phyloP scores from a whole-genome alignment of 139 green algal genomes.

The Chlamydomonas incerta region DNA sequence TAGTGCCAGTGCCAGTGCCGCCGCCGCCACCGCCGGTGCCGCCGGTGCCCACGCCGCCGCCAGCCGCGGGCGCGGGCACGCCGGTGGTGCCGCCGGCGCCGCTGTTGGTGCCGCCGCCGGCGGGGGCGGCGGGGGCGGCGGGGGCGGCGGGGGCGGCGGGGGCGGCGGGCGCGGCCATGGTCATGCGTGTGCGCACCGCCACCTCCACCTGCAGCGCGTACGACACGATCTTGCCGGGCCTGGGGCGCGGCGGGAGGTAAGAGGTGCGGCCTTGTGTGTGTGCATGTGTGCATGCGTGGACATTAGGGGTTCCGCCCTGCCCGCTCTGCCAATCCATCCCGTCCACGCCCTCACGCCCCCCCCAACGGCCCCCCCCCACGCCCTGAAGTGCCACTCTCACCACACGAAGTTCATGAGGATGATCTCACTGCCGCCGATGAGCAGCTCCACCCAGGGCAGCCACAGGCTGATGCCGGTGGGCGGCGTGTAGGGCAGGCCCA shows the following conservation, averaged over 20 bases:
- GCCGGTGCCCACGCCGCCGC: not conserved
- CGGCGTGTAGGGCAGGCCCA: not conserved
- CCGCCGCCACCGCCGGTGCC: not conserved
- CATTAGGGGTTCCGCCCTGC: too few relatives aligned
- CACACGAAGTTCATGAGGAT: conserved; percentile 6
- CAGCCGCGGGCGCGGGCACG: not conserved
- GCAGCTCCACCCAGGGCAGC: conserved; percentile 25
- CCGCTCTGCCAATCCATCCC: too few relatives aligned
- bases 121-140: too few relatives aligned
- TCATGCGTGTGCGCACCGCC: not conserved
- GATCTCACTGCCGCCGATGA: conserved; percentile 16
- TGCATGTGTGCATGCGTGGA: too few relatives aligned
- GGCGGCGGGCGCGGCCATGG: not conserved
- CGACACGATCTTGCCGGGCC: conserved; percentile 23
- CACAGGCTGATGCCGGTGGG: not conserved
- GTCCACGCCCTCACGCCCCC: too few relatives aligned
- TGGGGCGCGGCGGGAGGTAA: not conserved
- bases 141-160: not conserved
- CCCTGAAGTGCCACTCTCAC: too few relatives aligned
- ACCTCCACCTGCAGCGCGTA: not conserved
- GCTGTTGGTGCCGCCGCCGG: not conserved
- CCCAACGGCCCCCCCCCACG: too few relatives aligned
- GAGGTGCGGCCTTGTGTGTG: too few relatives aligned
- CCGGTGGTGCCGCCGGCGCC: not conserved
- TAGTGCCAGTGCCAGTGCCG: not conserved